phyloP scores from a whole-genome alignment of 78 protist genomes.

The Pigoraptor vietnamica region DNA sequence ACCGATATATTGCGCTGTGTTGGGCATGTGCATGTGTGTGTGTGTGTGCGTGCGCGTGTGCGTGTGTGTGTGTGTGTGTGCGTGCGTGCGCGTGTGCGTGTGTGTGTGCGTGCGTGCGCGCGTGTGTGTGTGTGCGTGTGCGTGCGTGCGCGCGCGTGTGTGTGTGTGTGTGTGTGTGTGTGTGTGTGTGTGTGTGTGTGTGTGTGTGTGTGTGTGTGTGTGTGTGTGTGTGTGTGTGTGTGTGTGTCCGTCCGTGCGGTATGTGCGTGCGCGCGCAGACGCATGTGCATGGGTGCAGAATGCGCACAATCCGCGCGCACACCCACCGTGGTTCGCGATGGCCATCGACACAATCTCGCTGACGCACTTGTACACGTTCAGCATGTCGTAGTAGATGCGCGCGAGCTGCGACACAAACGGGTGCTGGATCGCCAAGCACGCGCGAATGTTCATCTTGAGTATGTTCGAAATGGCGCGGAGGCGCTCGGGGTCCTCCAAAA shows the following conservation, averaged over 20 bases:
- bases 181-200: no score
- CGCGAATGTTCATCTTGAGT: conserved; percentile 70
- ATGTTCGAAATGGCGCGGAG: conserved; percentile 48
- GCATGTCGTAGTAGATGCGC: conserved; percentile 72
- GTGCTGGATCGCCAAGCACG: conserved; percentile 68
- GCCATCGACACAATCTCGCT: neutral
- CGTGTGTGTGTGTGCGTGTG: no score
- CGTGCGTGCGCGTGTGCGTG: no score
- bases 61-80: no score
- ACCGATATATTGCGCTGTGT: neutral
- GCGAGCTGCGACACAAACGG: conserved; percentile 66
- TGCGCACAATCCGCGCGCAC: neutral
- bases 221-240: neutral
- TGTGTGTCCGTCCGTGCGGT: neutral
- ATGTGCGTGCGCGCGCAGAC: neutral
- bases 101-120: no score
- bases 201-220: neutral
- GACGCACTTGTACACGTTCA: conserved; percentile 19
- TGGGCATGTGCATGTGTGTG: no score
- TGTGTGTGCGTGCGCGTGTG: no score
- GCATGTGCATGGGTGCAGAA: no score
- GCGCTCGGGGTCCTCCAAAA: conserved; percentile 9
- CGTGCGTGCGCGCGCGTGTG: no score
- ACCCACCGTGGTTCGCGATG: neutral
- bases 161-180: no score